Conservation (phyloP, 2,329 filamentous ascomycete species). For the Diaporthe caulivora region DNA sequence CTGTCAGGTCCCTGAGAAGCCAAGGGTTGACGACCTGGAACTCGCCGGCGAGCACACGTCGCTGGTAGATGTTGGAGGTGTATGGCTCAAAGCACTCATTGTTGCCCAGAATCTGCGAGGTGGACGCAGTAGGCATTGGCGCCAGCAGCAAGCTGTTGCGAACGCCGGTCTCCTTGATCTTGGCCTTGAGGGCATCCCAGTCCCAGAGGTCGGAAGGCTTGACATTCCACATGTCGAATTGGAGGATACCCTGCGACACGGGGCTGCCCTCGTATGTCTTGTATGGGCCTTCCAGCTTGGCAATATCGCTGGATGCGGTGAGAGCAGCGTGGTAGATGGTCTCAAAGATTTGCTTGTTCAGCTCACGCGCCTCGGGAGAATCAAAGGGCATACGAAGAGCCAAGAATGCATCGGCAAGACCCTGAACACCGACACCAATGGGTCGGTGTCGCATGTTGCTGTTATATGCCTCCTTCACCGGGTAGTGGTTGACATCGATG, state of each 20-base stretch:
- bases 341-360: conserved; percentile 99
- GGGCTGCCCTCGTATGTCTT: conserved; percentile 93
- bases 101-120: conserved; percentile 97
- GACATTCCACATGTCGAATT: conserved; percentile 99
- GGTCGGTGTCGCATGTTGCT: conserved; percentile 98
- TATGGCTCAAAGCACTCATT: conserved; percentile 99
- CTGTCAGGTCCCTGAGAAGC: conserved; percentile 97
- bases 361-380: conserved; percentile 89
- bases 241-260: conserved; percentile 93
- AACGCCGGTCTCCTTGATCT: conserved; percentile 92
- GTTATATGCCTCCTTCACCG: conserved; percentile 91
- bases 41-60: conserved; percentile 95
- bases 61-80: conserved; percentile 99
- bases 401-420: conserved; percentile 97
- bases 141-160: conserved; percentile 96
- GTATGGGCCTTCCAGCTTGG: conserved; percentile 87
- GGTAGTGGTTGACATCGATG: conserved; percentile 98
- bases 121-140: conserved; percentile 97
- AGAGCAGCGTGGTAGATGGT: conserved; percentile 98
- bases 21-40: conserved; percentile 99
- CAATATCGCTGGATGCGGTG: conserved; percentile 88
- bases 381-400: conserved; percentile 97
- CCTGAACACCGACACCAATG: conserved; percentile 96
- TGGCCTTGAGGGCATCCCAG: conserved; percentile 88
- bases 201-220: conserved; percentile 97